Percentiles rank a stretch among this genome's conserved stretches.
Evolutionary conservation across 768 basidiomycete genomes (phyloP).

Genomic region (Russula sp.): DNA sequence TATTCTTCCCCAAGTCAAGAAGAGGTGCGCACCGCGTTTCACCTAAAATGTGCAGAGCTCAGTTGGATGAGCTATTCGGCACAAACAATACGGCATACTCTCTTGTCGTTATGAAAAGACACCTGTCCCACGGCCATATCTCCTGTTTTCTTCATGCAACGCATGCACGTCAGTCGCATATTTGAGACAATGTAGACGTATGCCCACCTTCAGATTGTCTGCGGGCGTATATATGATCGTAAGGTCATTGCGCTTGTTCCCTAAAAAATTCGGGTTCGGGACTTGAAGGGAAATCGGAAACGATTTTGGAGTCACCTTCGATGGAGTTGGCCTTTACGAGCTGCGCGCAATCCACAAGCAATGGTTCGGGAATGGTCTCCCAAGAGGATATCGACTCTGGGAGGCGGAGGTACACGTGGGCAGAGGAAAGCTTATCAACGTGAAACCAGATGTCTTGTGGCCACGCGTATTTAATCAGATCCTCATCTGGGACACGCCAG

Average conservation of each 20-base stretch:
- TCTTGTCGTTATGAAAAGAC: constrained; percentile 89
- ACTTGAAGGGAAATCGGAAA: neutral
- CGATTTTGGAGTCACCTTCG: constrained; percentile 56
- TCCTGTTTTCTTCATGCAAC: constrained; percentile 75
- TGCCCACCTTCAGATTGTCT: constrained; percentile 79
- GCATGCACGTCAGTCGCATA: too few relatives aligned
- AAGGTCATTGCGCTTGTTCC: constrained; percentile 93
- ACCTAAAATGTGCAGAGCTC: constrained; percentile 48
- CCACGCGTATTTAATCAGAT: constrained; percentile 90
- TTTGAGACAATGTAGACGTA: neutral
- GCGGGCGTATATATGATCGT: constrained; percentile 94
- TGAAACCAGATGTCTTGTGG: constrained; percentile 92
- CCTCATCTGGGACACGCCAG: constrained; percentile 65
- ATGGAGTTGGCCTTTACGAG: constrained; percentile 98
- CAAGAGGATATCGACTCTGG: constrained; percentile 70
- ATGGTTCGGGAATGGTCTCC: constrained; percentile 78
- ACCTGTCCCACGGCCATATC: constrained; percentile 98
- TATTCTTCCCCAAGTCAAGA: neutral
- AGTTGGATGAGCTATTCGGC: constrained; percentile 1
- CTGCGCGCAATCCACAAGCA: constrained; percentile 86
- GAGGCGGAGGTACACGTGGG: constrained; percentile 95
- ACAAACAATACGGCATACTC: constrained; percentile 43
- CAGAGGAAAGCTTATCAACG: constrained; percentile 96
- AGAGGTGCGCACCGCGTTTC: constrained; percentile 59
- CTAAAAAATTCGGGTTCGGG: constrained; percentile 40